phyloP scores from a whole-genome alignment of 768 basidiomycete genomes.

The Boletus pseudo-olivaceus region DNA sequence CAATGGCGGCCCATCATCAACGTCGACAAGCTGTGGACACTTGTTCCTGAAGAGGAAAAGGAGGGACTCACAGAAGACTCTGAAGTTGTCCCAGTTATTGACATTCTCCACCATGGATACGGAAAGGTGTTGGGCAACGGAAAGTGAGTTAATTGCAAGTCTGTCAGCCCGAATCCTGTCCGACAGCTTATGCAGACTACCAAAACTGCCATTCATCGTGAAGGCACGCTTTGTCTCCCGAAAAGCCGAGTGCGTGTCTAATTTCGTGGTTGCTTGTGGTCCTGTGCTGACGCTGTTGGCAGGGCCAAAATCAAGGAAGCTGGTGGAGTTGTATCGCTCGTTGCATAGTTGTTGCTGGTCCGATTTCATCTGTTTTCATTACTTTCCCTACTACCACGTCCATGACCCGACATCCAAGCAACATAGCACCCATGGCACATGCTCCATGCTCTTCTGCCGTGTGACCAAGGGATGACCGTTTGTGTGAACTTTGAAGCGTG shows the following conservation, averaged over 20 bases:
- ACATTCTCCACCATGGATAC: constrained; percentile 79
- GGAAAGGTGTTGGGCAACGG: constrained; percentile 96
- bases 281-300: constrained; percentile 15
- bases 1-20: constrained; percentile 97
- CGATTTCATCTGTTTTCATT: constrained; percentile 24
- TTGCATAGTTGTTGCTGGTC: constrained; percentile 56
- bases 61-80: constrained; percentile 67
- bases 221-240: constrained; percentile 95
- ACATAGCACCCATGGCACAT: neutral
- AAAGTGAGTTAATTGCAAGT: constrained; percentile 46
- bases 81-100: constrained; percentile 91
- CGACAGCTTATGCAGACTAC: constrained; percentile 49
- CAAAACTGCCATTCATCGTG: constrained; percentile 91
- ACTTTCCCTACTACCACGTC: neutral
- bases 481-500: too few species aligned
- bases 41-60: constrained; percentile 85
- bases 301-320: constrained; percentile 86
- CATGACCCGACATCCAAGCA: neutral
- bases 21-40: constrained; percentile 95
- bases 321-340: constrained; percentile 88
- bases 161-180: neutral
- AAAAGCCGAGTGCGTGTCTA: constrained; percentile 65
- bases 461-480: neutral
- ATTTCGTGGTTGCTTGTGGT: constrained; percentile 10
- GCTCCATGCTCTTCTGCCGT: neutral